phyloP scores from a whole-genome alignment of 306 rosid genomes.

The Psophocarpus tetragonolobus region DNA sequence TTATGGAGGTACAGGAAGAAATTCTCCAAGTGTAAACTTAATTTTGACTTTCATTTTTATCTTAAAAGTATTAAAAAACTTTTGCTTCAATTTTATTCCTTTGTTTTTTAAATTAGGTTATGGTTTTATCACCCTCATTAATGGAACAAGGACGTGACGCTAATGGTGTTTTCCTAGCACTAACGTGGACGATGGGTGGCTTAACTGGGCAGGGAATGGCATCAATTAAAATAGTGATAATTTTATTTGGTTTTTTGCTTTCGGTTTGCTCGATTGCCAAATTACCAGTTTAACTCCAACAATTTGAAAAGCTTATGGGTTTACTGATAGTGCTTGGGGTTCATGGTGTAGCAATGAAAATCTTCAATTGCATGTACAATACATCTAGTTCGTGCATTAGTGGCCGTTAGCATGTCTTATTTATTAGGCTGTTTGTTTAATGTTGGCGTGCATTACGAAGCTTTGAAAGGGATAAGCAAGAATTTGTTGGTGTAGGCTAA shows the following conservation, averaged over 20 bases:
- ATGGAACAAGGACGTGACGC: background rate
- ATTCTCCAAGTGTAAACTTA: too few relatives aligned
- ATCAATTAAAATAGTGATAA: background rate
- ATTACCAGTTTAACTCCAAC: background rate
- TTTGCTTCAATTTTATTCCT: background rate
- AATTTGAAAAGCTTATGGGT: background rate
- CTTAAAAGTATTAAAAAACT: background rate
- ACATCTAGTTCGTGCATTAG: background rate
- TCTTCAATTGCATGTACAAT: background rate
- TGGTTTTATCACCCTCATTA: background rate
- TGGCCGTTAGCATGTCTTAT: background rate
- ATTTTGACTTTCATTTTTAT: background rate
- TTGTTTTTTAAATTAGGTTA: background rate
- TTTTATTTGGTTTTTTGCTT: background rate
- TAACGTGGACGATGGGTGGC: background rate
- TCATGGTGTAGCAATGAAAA: background rate
- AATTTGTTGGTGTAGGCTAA: background rate
- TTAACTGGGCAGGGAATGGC: background rate
- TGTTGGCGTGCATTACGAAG: background rate
- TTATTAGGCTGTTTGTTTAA: background rate
- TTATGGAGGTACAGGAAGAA: too few relatives aligned
- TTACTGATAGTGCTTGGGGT: background rate
- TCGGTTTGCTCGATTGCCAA: background rate
- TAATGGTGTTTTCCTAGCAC: background rate
- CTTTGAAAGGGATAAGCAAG: background rate